Percentiles rank a stretch among this genome's conserved stretches.
phyloP scores from a whole-genome alignment of 1,139 yeast species.

The Yamadazyma spencermartinsiae region DNA sequence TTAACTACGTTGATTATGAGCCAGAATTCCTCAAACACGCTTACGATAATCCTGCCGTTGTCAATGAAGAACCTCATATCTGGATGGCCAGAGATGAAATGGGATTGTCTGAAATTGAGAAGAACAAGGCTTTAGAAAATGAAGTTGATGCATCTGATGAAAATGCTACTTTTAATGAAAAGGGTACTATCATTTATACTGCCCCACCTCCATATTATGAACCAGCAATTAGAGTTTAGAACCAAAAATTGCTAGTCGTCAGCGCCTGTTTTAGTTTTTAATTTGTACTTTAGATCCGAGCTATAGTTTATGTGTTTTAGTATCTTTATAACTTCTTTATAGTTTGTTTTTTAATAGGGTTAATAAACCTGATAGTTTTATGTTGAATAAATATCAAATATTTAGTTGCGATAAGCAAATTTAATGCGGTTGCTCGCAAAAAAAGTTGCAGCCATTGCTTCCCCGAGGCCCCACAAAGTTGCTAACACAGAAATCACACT shows the following conservation, averaged over 20 bases:
- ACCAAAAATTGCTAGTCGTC: no score
- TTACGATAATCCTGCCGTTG: conserved; percentile 64
- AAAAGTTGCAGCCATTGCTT: background rate
- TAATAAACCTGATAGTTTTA: background rate
- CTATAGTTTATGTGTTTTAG: background rate
- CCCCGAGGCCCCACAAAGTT: no score
- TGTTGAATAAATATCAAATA: background rate
- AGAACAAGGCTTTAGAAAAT: conserved; percentile 54
- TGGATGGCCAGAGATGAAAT: conserved; percentile 72
- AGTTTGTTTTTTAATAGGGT: background rate
- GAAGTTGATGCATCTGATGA: conserved; percentile 61
- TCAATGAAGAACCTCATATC: conserved; percentile 59
- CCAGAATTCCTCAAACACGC: conserved; percentile 50
- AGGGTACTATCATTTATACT: conserved; percentile 51
- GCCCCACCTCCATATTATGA: conserved; percentile 67
- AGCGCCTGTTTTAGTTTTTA: no score
- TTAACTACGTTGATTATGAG: conserved; percentile 46
- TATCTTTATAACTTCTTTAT: background rate
- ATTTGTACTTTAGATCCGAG: conserved; percentile 2
- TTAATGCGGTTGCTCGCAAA: background rate
- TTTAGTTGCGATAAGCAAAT: no score
- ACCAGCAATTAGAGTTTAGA: conserved; percentile 40
- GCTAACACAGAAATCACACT: no score
- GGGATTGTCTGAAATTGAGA: conserved; percentile 66
- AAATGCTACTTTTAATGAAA: conserved; percentile 55